Conservation (phyloP, 768 basidiomycete genomes). For the Mrakia gelida region DNA sequence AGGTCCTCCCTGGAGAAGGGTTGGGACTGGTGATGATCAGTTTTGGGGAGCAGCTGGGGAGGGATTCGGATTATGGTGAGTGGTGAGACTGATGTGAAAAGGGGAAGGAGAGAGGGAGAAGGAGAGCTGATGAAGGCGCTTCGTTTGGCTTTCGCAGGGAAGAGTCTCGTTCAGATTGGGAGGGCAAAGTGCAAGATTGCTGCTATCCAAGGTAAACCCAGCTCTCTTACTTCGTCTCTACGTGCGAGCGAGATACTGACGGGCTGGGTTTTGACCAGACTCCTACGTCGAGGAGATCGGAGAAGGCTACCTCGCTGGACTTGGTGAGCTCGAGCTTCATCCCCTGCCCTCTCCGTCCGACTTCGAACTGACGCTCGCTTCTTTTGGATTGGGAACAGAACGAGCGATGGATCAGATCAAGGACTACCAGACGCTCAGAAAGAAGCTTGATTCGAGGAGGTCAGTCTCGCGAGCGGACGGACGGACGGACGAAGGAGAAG, state of each 20-base stretch:
- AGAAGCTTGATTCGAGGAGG: constrained; percentile 84
- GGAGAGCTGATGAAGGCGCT: not conserved
- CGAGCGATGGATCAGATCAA: constrained; percentile 68
- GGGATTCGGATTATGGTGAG: constrained; percentile 67
- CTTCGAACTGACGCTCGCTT: not conserved
- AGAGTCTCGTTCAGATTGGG: constrained; percentile 68
- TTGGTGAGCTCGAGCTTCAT: constrained; percentile 45
- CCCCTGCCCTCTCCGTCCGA: not conserved
- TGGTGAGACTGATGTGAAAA: not conserved
- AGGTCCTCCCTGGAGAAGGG: constrained; percentile 69
- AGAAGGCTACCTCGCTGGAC: constrained; percentile 66
- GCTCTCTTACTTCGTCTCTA: constrained; percentile 49
- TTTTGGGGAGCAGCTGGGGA: constrained; percentile 76
- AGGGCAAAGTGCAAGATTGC: constrained; percentile 81
- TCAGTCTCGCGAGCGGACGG: constrained; percentile 41
- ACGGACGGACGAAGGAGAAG: not conserved
- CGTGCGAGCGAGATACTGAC: not conserved
- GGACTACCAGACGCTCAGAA: constrained; percentile 72
- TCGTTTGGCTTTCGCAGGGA: constrained; percentile 50
- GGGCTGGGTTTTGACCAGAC: not conserved
- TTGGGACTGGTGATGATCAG: constrained; percentile 81
- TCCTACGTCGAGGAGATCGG: constrained; percentile 46
- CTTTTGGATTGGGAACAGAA: constrained; percentile 37
- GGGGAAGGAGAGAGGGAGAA: not conserved
- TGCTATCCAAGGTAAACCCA: constrained; percentile 72